Evolutionary conservation across 2,329 filamentous ascomycete species (phyloP), one percentile per base, ranked within the genome.

Genomic region (Penicillium freii): DNA sequence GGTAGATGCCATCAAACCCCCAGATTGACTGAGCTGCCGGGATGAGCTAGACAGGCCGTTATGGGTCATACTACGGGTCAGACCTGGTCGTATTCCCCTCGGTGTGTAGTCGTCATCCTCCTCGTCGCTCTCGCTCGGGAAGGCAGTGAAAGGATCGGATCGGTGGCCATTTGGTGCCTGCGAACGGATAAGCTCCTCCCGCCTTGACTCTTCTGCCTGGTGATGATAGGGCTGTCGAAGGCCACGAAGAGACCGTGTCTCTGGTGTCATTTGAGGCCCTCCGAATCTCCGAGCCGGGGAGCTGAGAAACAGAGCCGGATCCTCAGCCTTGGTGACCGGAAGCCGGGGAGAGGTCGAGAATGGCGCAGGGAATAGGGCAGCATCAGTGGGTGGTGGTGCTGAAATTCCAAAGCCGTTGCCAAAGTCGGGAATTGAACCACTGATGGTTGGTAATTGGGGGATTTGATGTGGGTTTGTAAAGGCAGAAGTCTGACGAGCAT

Each of bases 241-340:
- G 34, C 70, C 69, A 23, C 63, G 65, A 63, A 59, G 61, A 66
- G 44, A 66, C 44, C 66, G 67, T 54, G 62, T 67, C 39, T 67
- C 68, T 23, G 70, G 69, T 5, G 63, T 69, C 4, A 67, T 60
- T 39, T 75, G 75, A 23, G 73, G 69, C 11, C 72, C 73, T 21
- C 77, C 77, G 56, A 80, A 80, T 27, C 78, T 73, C 29, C 78
- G 75, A 27, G 78, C 78, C 5, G 78, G 78, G n/a, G 78, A 80
- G 57, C 77, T 79, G 34, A 80, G 62, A 54, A 80, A 80, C 69
- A 80, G 70, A 23, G 75, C 74, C 10, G 78, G 78, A 54, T 80
- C 78, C 45, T 80, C 78, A 13, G 72, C 69, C 53, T 73, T 75
- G 15, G 71, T 59, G 5, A 71, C 61, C 5, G 73, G 71, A 5